Conservation (phyloP, 768 basidiomycete genomes). For the Trametes coccinea region DNA sequence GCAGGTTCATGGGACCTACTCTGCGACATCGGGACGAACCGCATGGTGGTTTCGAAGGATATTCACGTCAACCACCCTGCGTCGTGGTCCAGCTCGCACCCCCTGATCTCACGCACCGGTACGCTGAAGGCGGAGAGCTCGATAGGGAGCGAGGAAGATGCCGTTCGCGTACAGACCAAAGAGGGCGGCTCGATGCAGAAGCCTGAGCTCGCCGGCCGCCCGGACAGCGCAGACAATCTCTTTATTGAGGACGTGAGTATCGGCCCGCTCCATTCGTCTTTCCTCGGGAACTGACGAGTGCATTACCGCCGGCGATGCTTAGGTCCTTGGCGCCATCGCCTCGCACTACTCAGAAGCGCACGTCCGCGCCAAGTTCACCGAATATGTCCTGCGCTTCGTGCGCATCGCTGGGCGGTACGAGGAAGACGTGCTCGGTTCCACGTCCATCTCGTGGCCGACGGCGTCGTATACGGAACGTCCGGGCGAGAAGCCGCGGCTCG, state of each 20-base stretch:
- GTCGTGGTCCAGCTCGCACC: constrained; percentile 35
- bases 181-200: constrained; percentile 48
- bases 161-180: constrained; percentile 55
- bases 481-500: constrained; percentile 52
- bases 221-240: constrained; percentile 70
- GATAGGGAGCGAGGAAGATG: constrained; percentile 66
- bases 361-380: constrained; percentile 86
- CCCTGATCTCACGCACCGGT: constrained; percentile 55
- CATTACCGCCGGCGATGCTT: not conserved
- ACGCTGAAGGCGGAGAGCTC: constrained; percentile 67
- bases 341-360: constrained; percentile 89
- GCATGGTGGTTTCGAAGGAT: constrained; percentile 86
- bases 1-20: constrained; percentile 90
- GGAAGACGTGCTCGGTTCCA: constrained; percentile 71
- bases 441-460: constrained; percentile 74
- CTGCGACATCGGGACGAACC: constrained; percentile 86
- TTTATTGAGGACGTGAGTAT: constrained; percentile 92
- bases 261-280: not conserved
- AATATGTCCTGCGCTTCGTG: constrained; percentile 86
- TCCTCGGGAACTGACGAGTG: not conserved
- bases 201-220: constrained; percentile 54
- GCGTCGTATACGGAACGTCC: constrained; percentile 48
- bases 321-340: constrained; percentile 87
- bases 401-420: constrained; percentile 90
- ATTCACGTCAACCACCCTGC: constrained; percentile 54